phyloP scores from a whole-genome alignment of 176 grass and related monocot genomes.

The Phragmites australis region DNA sequence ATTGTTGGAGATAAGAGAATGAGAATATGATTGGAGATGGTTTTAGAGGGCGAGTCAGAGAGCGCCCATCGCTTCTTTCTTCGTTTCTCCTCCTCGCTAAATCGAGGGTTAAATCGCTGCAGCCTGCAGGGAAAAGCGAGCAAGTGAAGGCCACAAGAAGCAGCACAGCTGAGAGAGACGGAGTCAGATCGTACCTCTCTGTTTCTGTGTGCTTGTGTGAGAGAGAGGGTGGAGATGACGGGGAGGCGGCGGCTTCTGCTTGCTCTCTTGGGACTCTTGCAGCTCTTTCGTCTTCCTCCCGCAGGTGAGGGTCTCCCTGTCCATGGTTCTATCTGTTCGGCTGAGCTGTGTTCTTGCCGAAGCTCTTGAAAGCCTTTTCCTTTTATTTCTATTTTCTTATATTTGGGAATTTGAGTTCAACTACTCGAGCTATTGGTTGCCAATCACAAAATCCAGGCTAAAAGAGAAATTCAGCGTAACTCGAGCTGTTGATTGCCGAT shows the following conservation, averaged over 20 bases:
- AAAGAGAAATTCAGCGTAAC: neutral
- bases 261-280: neutral
- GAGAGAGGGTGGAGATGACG: neutral
- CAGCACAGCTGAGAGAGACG: neutral
- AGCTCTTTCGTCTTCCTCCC: conserved; percentile 13
- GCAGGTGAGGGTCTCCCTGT: conserved; percentile 3
- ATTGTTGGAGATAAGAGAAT: no score
- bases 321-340: neutral
- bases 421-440: neutral
- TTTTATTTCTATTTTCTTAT: neutral
- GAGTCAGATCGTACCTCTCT: neutral
- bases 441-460: neutral
- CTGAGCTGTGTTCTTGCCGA: neutral
- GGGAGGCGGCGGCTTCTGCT: neutral
- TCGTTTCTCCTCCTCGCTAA: conserved; percentile 53
- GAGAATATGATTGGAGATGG: no score
- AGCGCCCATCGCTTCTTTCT: neutral
- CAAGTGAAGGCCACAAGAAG: neutral
- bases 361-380: neutral
- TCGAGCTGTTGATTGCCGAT: neutral
- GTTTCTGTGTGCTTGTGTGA: neutral
- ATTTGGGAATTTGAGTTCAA: neutral
- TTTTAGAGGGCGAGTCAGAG: neutral
- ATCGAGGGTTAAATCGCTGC: neutral
- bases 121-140: conserved; percentile 5